Evolutionary conservation across 2,329 filamentous ascomycete genomes (phyloP).

Genomic region (Fusarium albidum): DNA sequence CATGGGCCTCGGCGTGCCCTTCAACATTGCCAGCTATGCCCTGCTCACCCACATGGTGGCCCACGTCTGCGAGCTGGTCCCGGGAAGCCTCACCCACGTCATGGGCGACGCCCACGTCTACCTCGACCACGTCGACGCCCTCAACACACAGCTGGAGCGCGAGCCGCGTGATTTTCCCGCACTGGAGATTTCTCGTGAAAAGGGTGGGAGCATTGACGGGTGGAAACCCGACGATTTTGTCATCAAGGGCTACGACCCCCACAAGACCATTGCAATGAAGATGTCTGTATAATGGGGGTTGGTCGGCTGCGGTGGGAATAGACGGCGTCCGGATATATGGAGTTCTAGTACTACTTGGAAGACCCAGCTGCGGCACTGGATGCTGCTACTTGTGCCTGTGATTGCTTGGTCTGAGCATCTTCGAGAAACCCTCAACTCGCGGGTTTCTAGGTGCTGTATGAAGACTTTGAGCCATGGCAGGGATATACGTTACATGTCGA

Average conservation of each 20-base stretch:
- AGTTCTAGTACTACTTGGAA: constrained; percentile 4
- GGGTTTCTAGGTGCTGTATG: too few relatives aligned
- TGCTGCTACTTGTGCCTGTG: not conserved
- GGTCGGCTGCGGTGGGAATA: constrained; percentile 15
- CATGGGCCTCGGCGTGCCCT: constrained; percentile 96
- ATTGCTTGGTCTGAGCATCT: not conserved
- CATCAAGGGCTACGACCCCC: constrained; percentile 86
- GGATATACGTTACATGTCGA: too few relatives aligned
- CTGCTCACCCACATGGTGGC: constrained; percentile 95
- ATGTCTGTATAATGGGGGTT: constrained; percentile 77
- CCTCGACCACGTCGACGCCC: constrained; percentile 87
- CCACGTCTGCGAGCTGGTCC: constrained; percentile 82
- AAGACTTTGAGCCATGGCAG: too few relatives aligned
- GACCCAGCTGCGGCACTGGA: not conserved
- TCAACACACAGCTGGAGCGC: constrained; percentile 80
- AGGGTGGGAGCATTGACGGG: constrained; percentile 82
- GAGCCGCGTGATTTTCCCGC: constrained; percentile 84
- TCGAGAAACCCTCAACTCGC: not conserved
- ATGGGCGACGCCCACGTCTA: constrained; percentile 99
- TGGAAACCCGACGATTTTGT: constrained; percentile 91
- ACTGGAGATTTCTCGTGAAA: constrained; percentile 74
- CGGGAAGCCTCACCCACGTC: constrained; percentile 89
- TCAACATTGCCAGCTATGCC: constrained; percentile 97
- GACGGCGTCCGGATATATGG: constrained; percentile 25
- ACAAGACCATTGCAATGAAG: constrained; percentile 95